phyloP scores from a whole-genome alignment of 106 monocot species.

The Acorus gramineus region DNA sequence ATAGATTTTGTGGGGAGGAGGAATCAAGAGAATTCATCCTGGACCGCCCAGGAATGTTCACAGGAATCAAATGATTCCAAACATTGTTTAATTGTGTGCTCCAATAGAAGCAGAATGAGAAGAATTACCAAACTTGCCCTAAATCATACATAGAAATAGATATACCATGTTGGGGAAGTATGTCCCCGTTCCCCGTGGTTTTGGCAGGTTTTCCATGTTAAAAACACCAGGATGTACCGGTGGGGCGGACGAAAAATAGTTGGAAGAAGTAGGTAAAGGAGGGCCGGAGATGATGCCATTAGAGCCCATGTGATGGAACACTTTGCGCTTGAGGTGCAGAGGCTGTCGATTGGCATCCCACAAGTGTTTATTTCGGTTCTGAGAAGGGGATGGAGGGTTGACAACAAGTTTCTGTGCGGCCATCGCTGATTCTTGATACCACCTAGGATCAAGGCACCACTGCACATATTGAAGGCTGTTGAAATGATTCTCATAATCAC shows the following conservation, averaged over 20 bases:
- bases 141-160: background rate
- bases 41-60: too few species aligned
- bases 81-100: too few species aligned
- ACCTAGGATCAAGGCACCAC: background rate
- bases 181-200: slow-evolving; percentile 63
- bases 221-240: slow-evolving; percentile 20
- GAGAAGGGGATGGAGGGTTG: slow-evolving; percentile 15
- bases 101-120: too few species aligned
- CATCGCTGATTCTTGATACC: slow-evolving; percentile 16
- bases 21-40: too few species aligned
- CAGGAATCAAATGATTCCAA: too few species aligned
- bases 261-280: slow-evolving; percentile 23
- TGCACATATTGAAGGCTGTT: slow-evolving; percentile 45
- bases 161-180: slow-evolving; percentile 72
- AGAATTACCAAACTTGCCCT: too few species aligned
- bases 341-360: slow-evolving; percentile 20
- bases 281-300: slow-evolving; percentile 33
- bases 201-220: slow-evolving; percentile 33
- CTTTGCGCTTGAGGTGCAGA: background rate
- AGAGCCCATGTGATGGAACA: slow-evolving; percentile 21
- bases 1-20: too few species aligned
- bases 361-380: slow-evolving; percentile 14
- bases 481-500: slow-evolving; percentile 27
- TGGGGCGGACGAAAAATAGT: slow-evolving; percentile 12
- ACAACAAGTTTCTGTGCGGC: background rate